phyloP scores from a whole-genome alignment of 1,284 basidiomycete species.

The Ustilago crameri region DNA sequence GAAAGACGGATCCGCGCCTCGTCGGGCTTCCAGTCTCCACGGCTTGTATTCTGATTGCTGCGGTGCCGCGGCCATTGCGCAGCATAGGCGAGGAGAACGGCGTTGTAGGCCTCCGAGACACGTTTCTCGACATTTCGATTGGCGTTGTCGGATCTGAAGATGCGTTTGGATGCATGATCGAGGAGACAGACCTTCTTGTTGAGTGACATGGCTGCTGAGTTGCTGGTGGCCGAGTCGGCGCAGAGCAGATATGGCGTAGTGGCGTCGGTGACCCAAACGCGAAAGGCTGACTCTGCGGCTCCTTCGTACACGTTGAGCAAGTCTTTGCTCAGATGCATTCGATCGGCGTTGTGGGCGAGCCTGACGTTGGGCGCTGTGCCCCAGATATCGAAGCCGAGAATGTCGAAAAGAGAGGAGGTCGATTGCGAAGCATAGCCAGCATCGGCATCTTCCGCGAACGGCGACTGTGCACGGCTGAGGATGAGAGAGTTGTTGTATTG shows the following conservation, averaged over 20 bases:
- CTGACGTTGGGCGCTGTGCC: conserved; percentile 29
- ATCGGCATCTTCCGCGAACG: conserved; percentile 13
- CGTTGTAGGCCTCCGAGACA: conserved; percentile 37
- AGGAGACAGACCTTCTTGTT: conserved; percentile 40
- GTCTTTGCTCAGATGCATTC: conserved; percentile 32
- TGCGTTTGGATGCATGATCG: conserved; percentile 34
- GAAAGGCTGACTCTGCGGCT: conserved; percentile 36
- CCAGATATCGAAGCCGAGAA: conserved; percentile 45
- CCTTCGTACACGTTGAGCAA: conserved; percentile 41
- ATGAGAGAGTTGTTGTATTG: conserved; percentile 11
- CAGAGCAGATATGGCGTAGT: conserved; percentile 33
- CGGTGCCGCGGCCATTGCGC: conserved; percentile 42
- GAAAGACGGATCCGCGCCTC: conserved; percentile 34
- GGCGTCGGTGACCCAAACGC: conserved; percentile 40
- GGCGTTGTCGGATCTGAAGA: conserved; percentile 28
- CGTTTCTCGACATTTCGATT: conserved; percentile 35
- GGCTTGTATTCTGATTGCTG: neutral
- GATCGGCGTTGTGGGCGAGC: conserved; percentile 24
- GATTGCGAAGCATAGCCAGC: conserved; percentile 1
- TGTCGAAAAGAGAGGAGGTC: conserved; percentile 21
- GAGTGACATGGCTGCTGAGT: conserved; percentile 27
- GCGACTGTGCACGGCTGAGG: conserved; percentile 34
- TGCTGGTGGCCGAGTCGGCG: conserved; percentile 12
- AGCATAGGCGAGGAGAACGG: conserved; percentile 38
- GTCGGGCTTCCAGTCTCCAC: conserved; percentile 22